Evolutionary conservation across 208 protist genomes (phyloP), one percentile per base, ranked within the genome.

Genomic region (Leishmania tarentolae): DNA sequence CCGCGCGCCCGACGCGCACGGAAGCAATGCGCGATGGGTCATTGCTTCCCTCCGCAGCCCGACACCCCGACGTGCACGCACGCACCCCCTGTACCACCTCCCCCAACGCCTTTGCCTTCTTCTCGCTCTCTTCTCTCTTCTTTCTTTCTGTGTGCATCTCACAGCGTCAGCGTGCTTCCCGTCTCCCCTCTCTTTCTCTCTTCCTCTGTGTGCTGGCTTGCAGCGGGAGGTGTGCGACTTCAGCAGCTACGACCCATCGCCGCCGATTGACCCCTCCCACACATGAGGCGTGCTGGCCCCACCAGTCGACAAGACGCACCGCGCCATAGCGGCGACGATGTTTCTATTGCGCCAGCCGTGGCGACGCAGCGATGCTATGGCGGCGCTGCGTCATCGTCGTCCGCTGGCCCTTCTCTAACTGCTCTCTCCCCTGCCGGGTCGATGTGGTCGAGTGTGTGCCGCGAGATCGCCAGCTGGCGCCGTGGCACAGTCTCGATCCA

Each of bases 401-500:
- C 40, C 17, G 68, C n/a, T 76, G 50, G 31, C 8, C 17, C n/a
- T 44, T 53, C 71, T 2, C 44, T 50, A 40, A 19, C 71, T 31
- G 35, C 28, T n/a, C 11, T 47, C 31, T 28, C 44, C 44, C 17
- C 66, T 74, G 19, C 52, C 17, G 40, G n/a, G 28, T 79, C 76
- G 15, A 9, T 73, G 21, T 83, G 79, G 79, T n/a, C 37, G 46
- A 74, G 78, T 56, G 70, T 72, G 19, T n/a, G 9, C 63, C 56
- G 50, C 24, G 79, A 84, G 50, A 53, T 81, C 46, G 78, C 57
- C 46, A 80, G 65, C 59, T 88, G 76, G 82, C 87, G 53, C 77
- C 77, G 82, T n/a, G 82, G 82, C 37, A 85, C 82, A 11, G 52
- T 85, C 57, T 82, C 77, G 3, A 86, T 94, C 52, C 83, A 94